Evolutionary conservation across 352 stramenopile genomes (phyloP).

Genomic region (Phytophthora nicotianae): DNA sequence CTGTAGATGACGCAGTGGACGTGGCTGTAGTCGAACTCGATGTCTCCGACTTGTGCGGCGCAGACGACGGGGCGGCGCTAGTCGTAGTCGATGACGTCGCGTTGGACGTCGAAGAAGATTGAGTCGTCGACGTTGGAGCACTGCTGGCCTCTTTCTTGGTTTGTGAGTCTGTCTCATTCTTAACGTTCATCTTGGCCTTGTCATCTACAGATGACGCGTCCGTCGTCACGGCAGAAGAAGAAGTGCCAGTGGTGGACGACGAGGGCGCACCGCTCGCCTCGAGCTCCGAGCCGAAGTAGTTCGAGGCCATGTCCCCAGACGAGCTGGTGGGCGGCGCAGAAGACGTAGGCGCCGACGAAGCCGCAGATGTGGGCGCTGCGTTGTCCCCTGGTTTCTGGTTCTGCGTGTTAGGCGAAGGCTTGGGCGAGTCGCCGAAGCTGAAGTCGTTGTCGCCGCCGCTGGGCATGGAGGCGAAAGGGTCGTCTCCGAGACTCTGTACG

Average conservation of each 20-base stretch:
- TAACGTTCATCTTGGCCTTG: conserved; percentile 41
- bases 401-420: conserved; percentile 39
- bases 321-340: conserved; percentile 21
- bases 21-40: conserved; percentile 15
- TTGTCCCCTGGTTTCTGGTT: conserved; percentile 22
- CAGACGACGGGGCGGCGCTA: conserved; percentile 18
- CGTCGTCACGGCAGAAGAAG: conserved; percentile 25
- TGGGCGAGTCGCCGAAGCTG: conserved; percentile 82
- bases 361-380: background rate
- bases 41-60: conserved; percentile 24
- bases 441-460: conserved; percentile 67
- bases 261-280: conserved; percentile 25
- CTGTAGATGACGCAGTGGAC: conserved; percentile 23
- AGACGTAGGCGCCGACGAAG: conserved; percentile 3
- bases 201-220: conserved; percentile 15
- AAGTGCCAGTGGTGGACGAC: conserved; percentile 3
- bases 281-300: conserved; percentile 78
- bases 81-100: conserved; percentile 18
- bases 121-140: conserved; percentile 7
- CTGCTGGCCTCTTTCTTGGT: conserved; percentile 33
- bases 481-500: conserved; percentile 81
- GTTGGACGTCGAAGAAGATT: conserved; percentile 12
- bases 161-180: conserved; percentile 34
- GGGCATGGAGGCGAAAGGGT: conserved; percentile 63
- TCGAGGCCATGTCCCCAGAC: conserved; percentile 44